Evolutionary conservation across 805 yeast species (phyloP), one percentile per base, ranked within the genome.

Genomic region (Kluyveromyces dobzhanskii): DNA sequence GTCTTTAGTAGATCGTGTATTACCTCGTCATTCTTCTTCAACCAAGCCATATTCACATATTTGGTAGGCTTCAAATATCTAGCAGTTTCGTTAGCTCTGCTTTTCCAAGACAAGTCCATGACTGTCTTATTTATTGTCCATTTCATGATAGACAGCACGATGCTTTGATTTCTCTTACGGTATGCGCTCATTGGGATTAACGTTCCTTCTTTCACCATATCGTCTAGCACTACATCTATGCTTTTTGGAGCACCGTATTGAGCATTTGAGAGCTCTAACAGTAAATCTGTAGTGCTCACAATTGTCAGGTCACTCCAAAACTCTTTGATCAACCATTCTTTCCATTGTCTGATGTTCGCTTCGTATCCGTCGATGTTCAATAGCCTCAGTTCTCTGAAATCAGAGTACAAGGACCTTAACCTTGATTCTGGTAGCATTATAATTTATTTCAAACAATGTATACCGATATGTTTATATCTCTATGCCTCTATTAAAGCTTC

Each of bases 291-390:
- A 2, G 60, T 60, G 3, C 48, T 44, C 4, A 64, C 38, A 5
- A 52, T 44, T n/a, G 64, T 43, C 1, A 35, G 27, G 10, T 54
- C 35, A 2, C 32, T 7, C 3, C 53, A 39, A 1, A 43, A 21
- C 1, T 35, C 36, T 4, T 29, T 24, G n/a, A 51, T 32, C 7
- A 66, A 37, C 28, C 54, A 55, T 1, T 57, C 48, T 31, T 50
- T 56, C 71, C 71, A 66, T 4, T 65, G 61, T 17, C 51, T 48
- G 31, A 65, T 44, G 40, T 66, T 66, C 7, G 70, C 70, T 27
- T 51, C 56, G 32, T 57, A 66, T 1, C 71, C 71, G n/a, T 66
- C 70, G 9, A 59, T 59, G 42, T 66, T 66, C 16, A 59, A 45
- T 14, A 64, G 64, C 30, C 57, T 49, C 26, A 65, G 47, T 28